These are phyloP conservation scores for Phytophthora ohioensis DNA, from an alignment of 352 stramenopile species.

Conservation along the genomic window DNA sequence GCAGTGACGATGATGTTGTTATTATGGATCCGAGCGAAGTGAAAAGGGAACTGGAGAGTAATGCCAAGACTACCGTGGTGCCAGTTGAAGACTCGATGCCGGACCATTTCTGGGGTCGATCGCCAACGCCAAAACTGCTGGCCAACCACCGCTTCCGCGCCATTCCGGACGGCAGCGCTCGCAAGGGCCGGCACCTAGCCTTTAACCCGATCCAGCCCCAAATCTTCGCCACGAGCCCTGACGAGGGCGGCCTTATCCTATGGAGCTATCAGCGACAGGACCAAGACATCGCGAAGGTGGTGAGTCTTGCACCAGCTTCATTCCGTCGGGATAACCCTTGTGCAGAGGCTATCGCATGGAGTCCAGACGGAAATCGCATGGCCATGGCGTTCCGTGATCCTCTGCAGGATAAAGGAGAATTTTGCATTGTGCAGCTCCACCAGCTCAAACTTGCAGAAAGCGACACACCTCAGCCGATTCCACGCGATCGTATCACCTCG, in stretches of 20 bases:
- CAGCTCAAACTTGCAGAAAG: conserved; percentile 64
- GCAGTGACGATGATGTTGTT: conserved; percentile 58
- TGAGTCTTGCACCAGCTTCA: conserved; percentile 61
- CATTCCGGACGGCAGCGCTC: conserved; percentile 68
- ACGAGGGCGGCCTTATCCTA: conserved; percentile 82
- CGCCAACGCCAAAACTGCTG: conserved; percentile 70
- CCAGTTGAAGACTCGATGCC: conserved; percentile 55
- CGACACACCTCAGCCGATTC: conserved; percentile 53
- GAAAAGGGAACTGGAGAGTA: conserved; percentile 46
- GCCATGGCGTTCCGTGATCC: conserved; percentile 85
- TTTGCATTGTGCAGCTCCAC: conserved; percentile 80
- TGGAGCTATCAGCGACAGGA: conserved; percentile 78
- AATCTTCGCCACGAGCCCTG: conserved; percentile 78
- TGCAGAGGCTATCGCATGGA: conserved; percentile 82
- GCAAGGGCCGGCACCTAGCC: conserved; percentile 76
- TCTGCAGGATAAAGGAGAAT: conserved; percentile 65
- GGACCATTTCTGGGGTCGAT: conserved; percentile 83
- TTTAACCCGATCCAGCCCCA: conserved; percentile 82
- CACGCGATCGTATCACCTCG: conserved; percentile 61
- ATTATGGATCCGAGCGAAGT: conserved; percentile 60
- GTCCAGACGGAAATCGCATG: conserved; percentile 73
- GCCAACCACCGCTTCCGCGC: conserved; percentile 67
- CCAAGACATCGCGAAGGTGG: conserved; percentile 71
- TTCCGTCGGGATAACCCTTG: conserved; percentile 75
- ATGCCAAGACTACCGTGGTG: conserved; percentile 32